Conservation (phyloP, 768 basidiomycete genomes). For the Dentipellis fragilis region DNA sequence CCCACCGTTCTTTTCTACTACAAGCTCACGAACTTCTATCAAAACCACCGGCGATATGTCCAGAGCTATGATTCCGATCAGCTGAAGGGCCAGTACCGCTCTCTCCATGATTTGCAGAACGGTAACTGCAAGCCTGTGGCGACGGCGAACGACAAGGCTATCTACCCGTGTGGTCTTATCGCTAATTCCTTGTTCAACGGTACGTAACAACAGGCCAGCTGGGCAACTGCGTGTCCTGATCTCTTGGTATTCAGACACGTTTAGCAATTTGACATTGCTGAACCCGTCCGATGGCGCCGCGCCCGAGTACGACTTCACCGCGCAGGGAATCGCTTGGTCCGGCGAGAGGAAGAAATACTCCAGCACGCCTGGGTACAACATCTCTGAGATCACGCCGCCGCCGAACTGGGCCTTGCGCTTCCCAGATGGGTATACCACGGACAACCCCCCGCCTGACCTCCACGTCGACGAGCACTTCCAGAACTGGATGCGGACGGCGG, state of each 20-base stretch:
- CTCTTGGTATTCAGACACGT: slow-evolving; percentile 52
- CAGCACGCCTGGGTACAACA: slow-evolving; percentile 45
- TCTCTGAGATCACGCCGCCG: slow-evolving; percentile 74
- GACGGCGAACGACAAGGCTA: slow-evolving; percentile 35
- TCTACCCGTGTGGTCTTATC: slow-evolving; percentile 95
- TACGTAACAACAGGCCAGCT: slow-evolving; percentile 21
- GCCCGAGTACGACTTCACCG: slow-evolving; percentile 63
- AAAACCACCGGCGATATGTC: slow-evolving; percentile 97
- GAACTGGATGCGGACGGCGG: slow-evolving; percentile 99
- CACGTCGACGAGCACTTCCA: slow-evolving; percentile 85
- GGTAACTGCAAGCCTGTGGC: slow-evolving; percentile 88
- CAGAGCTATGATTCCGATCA: slow-evolving; percentile 82
- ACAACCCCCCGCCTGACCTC: slow-evolving; percentile 64
- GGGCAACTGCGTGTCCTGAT: too few relatives aligned
- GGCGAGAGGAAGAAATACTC: slow-evolving; percentile 90
- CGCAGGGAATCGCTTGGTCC: slow-evolving; percentile 87
- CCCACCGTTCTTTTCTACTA: slow-evolving; percentile 87
- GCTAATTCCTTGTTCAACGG: slow-evolving; percentile 97
- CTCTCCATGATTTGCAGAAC: slow-evolving; percentile 35
- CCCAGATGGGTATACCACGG: slow-evolving; percentile 62
- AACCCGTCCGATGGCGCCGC: slow-evolving; percentile 37
- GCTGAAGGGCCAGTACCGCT: slow-evolving; percentile 63
- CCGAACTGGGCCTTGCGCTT: slow-evolving; percentile 81
- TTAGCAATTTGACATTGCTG: slow-evolving; percentile 48
- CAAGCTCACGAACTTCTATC: slow-evolving; percentile 92